phyloP scores from a whole-genome alignment of 345 rosid species.

The Kernera saxatilis region DNA sequence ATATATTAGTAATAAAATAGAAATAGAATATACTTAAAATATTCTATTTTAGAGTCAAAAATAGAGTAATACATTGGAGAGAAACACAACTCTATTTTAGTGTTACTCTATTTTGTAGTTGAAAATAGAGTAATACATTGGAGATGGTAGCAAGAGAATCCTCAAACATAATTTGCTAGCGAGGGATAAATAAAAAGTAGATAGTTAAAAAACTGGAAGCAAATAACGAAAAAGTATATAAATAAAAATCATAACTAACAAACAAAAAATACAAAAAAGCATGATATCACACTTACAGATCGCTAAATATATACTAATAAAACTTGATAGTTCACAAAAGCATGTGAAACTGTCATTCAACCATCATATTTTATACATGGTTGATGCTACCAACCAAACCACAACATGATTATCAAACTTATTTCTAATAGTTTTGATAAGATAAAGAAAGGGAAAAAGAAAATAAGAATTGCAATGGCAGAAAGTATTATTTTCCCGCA shows the following conservation, averaged over 20 bases:
- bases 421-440: neutral
- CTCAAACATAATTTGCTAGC: too few species aligned
- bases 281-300: neutral
- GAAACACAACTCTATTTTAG: too few species aligned
- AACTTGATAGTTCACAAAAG: neutral
- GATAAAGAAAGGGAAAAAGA: neutral
- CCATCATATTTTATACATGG: neutral
- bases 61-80: too few species aligned
- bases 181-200: too few species aligned
- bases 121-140: too few species aligned
- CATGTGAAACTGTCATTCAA: neutral
- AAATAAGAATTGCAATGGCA: neutral
- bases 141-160: too few species aligned
- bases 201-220: neutral
- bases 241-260: neutral
- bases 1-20: too few species aligned
- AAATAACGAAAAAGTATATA: neutral
- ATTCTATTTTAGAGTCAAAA: too few species aligned
- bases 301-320: neutral
- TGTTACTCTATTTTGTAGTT: too few species aligned
- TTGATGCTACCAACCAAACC: slow-evolving; percentile 13
- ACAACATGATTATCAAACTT: neutral
- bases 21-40: too few species aligned
- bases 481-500: slow-evolving; percentile 8
- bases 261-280: too few species aligned